Base-by-base conservation (phyloP, 2,329 filamentous ascomycete genomes). In the Penicillium frequentans region DNA sequence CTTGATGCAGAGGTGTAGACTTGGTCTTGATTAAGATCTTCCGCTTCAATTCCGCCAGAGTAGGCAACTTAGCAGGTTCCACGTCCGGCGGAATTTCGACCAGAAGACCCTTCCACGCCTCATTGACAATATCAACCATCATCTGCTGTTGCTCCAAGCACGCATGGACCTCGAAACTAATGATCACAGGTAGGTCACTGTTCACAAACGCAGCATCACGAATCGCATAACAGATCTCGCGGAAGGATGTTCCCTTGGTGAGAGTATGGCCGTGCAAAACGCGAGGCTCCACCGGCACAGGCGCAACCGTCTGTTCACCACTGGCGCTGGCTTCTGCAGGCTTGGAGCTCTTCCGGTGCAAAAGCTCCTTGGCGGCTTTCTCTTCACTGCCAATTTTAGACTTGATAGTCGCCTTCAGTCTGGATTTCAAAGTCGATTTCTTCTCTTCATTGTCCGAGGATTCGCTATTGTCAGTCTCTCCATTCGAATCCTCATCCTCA, bases 111-210 rank as follows among this genome's bases (percentile, higher is more conserved):
- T 83, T 84, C 92, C 93, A 99, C 62, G 90, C 89, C 64, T 96
- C 86, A 63, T 87, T 87, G 89, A 99, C 97, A 61, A 98, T 96
- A 55, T 90, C 84, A 11, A 96, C 93, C 90, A 98, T 97, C 50
- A 90, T 83, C 62, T 91, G 86, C 73, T 99, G 95, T 73, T 98
- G 93, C 52, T 90, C 86, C 1, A 83, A 78, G 59, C 88, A 85
- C 14, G 91, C 89, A 73, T 98, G 93, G 0, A 98, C 90, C 74
- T 99, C 95, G 6, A 98, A 82, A 71, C 92, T 96, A 63, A 98
- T 86, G 57, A 98, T 96, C 39, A 99, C 79, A 0, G 95, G 95
- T 21, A 96, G 79, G 52, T 90, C 84, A 58, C 85, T 93, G 7
- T 79, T 83, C 27, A 85, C 79, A 67, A 98, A 98, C 0, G 91